phyloP scores from a whole-genome alignment of 306 rosid species.

The Pyrus betulifolia region DNA sequence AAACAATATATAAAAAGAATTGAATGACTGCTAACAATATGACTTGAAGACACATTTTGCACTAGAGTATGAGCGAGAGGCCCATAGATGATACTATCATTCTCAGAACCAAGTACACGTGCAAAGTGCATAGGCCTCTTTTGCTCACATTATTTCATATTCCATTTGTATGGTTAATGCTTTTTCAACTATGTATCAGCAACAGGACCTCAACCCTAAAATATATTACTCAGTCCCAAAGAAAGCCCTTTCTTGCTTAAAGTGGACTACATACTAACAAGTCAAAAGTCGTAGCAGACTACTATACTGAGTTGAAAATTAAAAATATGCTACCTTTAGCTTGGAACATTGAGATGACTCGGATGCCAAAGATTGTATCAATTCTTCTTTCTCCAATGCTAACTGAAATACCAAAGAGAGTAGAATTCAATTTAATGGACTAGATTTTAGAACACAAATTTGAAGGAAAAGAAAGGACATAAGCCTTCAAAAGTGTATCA shows the following conservation, averaged over 20 bases:
- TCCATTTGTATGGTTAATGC: background rate
- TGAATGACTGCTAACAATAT: background rate
- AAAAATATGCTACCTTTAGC: slow-evolving; percentile 54
- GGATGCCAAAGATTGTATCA: slow-evolving; percentile 59
- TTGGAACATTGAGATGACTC: slow-evolving; percentile 73
- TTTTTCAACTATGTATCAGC: background rate
- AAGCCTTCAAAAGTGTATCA: slow-evolving; percentile 1
- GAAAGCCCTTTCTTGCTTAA: background rate
- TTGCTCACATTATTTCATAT: background rate
- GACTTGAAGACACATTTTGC: background rate
- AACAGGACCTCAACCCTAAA: background rate
- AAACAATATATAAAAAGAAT: background rate
- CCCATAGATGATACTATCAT: background rate
- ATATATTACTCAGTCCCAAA: background rate
- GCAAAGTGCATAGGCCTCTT: background rate
- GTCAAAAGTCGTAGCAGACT: background rate
- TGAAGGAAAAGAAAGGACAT: background rate
- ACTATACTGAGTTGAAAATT: background rate
- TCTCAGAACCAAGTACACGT: background rate
- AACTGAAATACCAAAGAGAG: slow-evolving; percentile 43
- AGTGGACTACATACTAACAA: background rate
- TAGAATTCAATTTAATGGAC: background rate
- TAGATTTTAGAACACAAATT: background rate
- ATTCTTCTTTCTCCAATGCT: slow-evolving; percentile 84
- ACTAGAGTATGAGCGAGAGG: background rate